A percentile compares a stretch with the other conserved stretches of the same genome.
Conservation (phyloP, 2,329 filamentous ascomycete genomes). For the Pseudogymnoascus sp. region DNA sequence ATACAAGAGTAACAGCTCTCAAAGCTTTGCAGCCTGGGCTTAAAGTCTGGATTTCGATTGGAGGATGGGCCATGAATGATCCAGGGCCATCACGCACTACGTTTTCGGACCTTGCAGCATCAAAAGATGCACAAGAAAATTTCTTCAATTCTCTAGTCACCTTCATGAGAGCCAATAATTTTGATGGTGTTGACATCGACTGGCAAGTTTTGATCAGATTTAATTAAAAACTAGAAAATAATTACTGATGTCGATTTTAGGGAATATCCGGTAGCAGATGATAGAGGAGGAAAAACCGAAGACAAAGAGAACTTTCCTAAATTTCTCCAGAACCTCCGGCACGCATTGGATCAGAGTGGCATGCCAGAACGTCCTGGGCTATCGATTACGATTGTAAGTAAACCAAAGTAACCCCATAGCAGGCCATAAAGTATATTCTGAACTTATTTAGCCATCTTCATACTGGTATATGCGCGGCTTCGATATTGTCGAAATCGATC, state of each 20-base stretch:
- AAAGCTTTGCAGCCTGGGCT: constrained; percentile 26
- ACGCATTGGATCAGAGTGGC: neutral
- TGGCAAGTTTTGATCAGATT: constrained; percentile 27
- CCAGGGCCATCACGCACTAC: constrained; percentile 21
- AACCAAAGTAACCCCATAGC: neutral
- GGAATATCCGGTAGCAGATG: constrained; percentile 33
- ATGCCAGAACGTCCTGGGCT: neutral
- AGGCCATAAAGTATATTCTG: neutral
- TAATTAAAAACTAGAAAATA: neutral
- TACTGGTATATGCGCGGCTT: constrained; percentile 30
- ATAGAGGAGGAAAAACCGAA: constrained; percentile 32
- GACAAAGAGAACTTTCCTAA: constrained; percentile 33
- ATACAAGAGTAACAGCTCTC: constrained; percentile 24
- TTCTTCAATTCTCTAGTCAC: constrained; percentile 34
- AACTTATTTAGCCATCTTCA: constrained; percentile 16
- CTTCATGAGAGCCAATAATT: constrained; percentile 37
- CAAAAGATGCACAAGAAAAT: constrained; percentile 22
- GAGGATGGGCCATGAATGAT: constrained; percentile 38
- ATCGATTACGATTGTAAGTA: neutral
- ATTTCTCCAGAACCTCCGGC: constrained; percentile 20
- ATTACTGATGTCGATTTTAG: neutral
- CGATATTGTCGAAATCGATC: constrained; percentile 21
- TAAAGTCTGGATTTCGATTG: constrained; percentile 32
- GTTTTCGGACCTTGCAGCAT: constrained; percentile 32
- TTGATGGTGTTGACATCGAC: constrained; percentile 40